A percentile compares a stretch with the other conserved stretches of the same genome.
phyloP scores from a whole-genome alignment of 495 filamentous ascomycete genomes.

The Xylaria flabelliformis region DNA sequence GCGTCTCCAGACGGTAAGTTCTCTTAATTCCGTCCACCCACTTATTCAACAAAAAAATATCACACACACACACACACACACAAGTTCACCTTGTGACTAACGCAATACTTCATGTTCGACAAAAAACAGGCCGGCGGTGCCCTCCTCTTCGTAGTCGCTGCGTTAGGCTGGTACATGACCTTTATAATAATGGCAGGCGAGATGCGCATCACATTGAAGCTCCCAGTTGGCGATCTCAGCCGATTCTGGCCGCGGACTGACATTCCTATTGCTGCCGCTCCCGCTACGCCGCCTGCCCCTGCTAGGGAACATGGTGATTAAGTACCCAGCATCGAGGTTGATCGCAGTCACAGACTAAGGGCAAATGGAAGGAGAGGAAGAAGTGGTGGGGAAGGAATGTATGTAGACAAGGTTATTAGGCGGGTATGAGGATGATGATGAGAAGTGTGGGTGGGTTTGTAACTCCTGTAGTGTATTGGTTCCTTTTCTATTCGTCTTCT shows the following conservation, averaged over 20 bases:
- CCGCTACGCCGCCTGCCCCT: not conserved
- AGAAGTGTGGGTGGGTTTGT: not conserved
- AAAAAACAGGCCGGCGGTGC: constrained; percentile 53
- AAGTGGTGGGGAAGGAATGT: not conserved
- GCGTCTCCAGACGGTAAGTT: constrained; percentile 53
- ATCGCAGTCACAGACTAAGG: too few species aligned
- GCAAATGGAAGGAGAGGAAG: not conserved
- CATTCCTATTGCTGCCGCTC: constrained; percentile 42
- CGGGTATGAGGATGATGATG: not conserved
- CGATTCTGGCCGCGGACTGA: constrained; percentile 60
- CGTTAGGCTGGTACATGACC: constrained; percentile 62
- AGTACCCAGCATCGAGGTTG: too few species aligned
- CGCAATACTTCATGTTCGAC: constrained; percentile 1
- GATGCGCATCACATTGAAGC: constrained; percentile 60
- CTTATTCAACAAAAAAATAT: not conserved
- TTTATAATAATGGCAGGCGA: constrained; percentile 62
- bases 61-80: too few species aligned
- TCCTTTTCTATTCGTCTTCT: not conserved
- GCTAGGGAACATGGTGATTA: constrained; percentile 19
- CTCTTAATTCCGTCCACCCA: not conserved
- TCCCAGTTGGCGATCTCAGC: constrained; percentile 61
- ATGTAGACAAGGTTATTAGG: not conserved
- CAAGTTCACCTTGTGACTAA: not conserved
- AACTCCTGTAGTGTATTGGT: not conserved
- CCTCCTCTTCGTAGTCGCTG: constrained; percentile 55